A percentile compares a stretch with the other conserved stretches of the same genome.
Conservation (phyloP, 1,139 yeast species). For the Blastobotrys illinoisensis region DNA sequence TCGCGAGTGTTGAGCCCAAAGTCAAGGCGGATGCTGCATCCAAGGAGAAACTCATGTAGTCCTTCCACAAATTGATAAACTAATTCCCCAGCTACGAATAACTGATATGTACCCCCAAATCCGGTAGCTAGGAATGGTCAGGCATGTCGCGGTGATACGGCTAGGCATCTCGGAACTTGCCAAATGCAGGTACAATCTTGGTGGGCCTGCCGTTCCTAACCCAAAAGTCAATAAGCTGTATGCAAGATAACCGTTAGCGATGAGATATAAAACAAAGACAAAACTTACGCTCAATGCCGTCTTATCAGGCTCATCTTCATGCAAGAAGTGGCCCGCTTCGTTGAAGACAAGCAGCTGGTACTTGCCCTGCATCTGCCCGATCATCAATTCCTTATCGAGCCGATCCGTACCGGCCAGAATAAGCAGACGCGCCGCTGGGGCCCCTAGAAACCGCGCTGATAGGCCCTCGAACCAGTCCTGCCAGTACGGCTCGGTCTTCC, state of each 20-base stretch:
- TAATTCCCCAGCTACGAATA: no score
- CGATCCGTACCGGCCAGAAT: constrained; percentile 89
- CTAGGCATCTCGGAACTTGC: constrained; percentile 22
- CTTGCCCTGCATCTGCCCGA: constrained; percentile 94
- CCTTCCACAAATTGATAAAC: no score
- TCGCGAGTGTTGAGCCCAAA: constrained; percentile 26
- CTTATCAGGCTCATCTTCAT: constrained; percentile 77
- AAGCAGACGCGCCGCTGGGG: constrained; percentile 61
- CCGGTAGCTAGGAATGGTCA: no score
- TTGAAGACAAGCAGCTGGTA: constrained; percentile 82
- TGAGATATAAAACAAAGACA: background rate
- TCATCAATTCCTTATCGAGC: constrained; percentile 73
- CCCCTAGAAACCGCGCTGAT: constrained; percentile 55
- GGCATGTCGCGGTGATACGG: no score
- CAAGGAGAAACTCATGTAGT: no score
- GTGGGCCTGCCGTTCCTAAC: constrained; percentile 41
- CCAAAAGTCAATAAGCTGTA: constrained; percentile 46
- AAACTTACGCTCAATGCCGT: constrained; percentile 39
- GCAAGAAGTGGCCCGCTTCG: constrained; percentile 84
- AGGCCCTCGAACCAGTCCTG: constrained; percentile 69
- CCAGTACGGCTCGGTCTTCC: constrained; percentile 66
- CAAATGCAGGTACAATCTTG: constrained; percentile 29
- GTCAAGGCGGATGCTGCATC: constrained; percentile 10
- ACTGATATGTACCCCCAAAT: no score
- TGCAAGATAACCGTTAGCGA: background rate